A percentile compares a stretch with the other conserved stretches of the same genome.
phyloP scores from a whole-genome alignment of 2,329 filamentous ascomycete genomes.

The Polytolypa hystricis region DNA sequence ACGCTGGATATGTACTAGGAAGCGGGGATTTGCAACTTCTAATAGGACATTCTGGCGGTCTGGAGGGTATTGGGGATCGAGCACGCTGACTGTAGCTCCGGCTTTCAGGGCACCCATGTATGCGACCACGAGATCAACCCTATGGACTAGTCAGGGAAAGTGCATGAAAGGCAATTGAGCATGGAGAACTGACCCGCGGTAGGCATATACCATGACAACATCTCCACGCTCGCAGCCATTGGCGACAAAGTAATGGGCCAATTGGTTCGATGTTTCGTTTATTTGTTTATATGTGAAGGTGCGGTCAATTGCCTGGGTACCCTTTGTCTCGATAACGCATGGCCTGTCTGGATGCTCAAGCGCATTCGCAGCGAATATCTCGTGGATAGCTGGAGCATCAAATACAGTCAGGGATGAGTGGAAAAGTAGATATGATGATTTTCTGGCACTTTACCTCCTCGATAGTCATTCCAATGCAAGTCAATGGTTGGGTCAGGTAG shows the following conservation, averaged over 20 bases:
- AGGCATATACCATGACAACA: constrained; percentile 85
- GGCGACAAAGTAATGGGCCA: constrained; percentile 68
- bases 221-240: constrained; percentile 67
- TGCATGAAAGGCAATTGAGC: not conserved
- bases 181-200: constrained; percentile 45
- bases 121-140: constrained; percentile 55
- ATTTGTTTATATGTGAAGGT: constrained; percentile 79
- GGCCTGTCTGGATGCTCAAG: constrained; percentile 54
- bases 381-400: constrained; percentile 12
- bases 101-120: constrained; percentile 65
- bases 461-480: constrained; percentile 35
- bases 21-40: constrained; percentile 63
- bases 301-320: constrained; percentile 43
- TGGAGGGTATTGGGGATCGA: constrained; percentile 75
- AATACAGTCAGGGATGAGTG: not conserved
- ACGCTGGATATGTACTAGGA: constrained; percentile 61
- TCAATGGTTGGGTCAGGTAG: constrained; percentile 35
- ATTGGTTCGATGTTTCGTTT: constrained; percentile 66
- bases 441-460: constrained; percentile 18
- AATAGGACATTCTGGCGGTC: constrained; percentile 73
- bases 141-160: not conserved
- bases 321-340: constrained; percentile 57
- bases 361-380: constrained; percentile 33
- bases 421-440: constrained; percentile 6
- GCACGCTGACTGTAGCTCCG: constrained; percentile 48